Percentiles rank a stretch among this genome's conserved stretches.
Conservation (phyloP, 148 eudicot species). For the Talinum fruticosum region DNA sequence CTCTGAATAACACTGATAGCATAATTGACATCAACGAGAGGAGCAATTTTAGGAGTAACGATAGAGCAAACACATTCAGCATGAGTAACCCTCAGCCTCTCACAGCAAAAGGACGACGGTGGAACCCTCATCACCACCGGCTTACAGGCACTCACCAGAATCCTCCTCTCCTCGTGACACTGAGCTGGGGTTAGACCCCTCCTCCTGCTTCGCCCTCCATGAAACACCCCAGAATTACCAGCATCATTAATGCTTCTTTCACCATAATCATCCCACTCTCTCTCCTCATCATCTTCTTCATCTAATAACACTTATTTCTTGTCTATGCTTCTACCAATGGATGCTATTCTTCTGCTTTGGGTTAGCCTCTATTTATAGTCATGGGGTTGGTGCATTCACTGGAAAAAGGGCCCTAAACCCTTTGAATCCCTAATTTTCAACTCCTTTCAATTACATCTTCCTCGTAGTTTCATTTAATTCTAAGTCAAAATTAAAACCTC, state of each 20-base stretch:
- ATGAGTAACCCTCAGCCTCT: conserved; percentile 28
- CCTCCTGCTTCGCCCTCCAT: not conserved
- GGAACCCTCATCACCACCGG: conserved; percentile 24
- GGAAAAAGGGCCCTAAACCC: not conserved
- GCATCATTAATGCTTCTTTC: not conserved
- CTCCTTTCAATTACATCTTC: too few species aligned
- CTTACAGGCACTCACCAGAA: conserved; percentile 30
- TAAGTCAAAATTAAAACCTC: too few species aligned
- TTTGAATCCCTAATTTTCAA: not conserved
- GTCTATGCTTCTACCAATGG: not conserved
- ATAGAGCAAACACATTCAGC: conserved; percentile 29
- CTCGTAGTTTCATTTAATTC: too few species aligned
- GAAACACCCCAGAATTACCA: not conserved
- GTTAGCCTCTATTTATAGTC: not conserved
- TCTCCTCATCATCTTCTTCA: not conserved
- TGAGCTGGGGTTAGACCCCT: conserved; percentile 19
- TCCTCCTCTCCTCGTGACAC: conserved; percentile 29
- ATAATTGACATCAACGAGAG: conserved; percentile 31
- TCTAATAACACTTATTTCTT: not conserved
- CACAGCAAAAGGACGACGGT: conserved; percentile 31
- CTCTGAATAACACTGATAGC: conserved; percentile 29
- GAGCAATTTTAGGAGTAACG: conserved; percentile 36
- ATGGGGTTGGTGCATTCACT: not conserved
- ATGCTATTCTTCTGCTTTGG: not conserved
- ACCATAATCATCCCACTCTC: not conserved